Evolutionary conservation across 495 filamentous ascomycete genomes (phyloP).

Genomic region (Neurospora sp.): DNA sequence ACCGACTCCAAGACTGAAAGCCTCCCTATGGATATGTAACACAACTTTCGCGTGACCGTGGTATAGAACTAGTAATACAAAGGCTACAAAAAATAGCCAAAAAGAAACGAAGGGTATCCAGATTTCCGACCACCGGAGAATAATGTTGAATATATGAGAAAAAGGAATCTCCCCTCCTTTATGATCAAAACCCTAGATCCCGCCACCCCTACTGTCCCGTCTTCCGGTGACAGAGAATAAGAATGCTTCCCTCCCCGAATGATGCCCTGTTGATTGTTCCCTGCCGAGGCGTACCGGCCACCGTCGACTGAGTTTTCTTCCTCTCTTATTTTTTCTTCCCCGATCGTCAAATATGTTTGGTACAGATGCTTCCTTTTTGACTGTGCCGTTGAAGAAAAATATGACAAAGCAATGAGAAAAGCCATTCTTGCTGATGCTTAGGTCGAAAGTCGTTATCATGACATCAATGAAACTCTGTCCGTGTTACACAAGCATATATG

Average conservation of each 20-base stretch:
- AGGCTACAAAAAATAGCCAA: background rate
- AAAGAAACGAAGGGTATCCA: background rate
- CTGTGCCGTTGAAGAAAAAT: background rate
- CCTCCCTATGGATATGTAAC: background rate
- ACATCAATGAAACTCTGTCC: background rate
- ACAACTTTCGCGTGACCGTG: background rate
- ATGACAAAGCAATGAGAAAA: background rate
- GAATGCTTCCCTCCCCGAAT: background rate
- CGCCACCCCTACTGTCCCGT: background rate
- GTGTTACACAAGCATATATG: background rate
- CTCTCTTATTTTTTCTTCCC: background rate
- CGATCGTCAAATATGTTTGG: background rate
- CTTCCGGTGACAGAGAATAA: background rate
- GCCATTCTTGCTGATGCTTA: background rate
- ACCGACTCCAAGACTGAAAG: background rate
- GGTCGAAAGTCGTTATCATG: background rate
- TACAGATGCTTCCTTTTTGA: background rate
- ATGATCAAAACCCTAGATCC: background rate
- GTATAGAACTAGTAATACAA: background rate
- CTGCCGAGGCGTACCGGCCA: background rate
- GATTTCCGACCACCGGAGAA: background rate
- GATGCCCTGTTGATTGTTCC: background rate
- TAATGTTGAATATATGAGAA: background rate
- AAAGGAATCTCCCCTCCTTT: background rate
- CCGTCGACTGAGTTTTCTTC: background rate